Conservation (phyloP, 2,329 filamentous ascomycete genomes). For the Remersonia thermophila region DNA sequence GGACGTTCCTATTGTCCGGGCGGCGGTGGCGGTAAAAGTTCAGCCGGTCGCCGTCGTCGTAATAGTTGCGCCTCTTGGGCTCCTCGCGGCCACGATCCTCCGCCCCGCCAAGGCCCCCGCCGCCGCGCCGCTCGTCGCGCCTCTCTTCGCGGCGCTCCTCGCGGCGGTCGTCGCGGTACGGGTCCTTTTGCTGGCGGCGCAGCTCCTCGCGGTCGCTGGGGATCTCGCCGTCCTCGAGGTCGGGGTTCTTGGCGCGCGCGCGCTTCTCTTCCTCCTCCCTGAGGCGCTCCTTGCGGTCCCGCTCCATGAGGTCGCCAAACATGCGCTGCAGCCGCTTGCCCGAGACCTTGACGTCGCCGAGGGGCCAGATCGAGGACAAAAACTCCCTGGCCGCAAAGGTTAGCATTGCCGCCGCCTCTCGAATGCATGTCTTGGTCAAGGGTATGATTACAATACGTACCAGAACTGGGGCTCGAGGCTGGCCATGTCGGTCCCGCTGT, state of each 20-base stretch:
- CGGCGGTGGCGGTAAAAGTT: conserved; percentile 22
- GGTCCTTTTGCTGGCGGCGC: conserved; percentile 13
- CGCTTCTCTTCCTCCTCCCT: conserved; percentile 18
- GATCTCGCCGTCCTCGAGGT: conserved; percentile 27
- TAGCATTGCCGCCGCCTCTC: too few relatives aligned
- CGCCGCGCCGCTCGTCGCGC: conserved; percentile 17
- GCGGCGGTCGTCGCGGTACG: conserved; percentile 19
- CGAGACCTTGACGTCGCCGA: conserved; percentile 25
- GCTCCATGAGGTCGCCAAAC: conserved; percentile 24
- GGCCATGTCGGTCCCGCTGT: conserved; percentile 23
- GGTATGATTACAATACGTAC: conserved; percentile 13
- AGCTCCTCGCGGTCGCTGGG: conserved; percentile 25
- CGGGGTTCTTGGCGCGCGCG: conserved; percentile 18
- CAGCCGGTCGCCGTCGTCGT: conserved; percentile 22
- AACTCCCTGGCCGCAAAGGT: conserved; percentile 23
- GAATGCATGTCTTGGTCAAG: neutral
- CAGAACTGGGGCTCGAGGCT: conserved; percentile 27
- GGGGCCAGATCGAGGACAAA: conserved; percentile 27
- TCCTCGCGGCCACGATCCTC: conserved; percentile 11
- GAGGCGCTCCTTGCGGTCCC: conserved; percentile 22
- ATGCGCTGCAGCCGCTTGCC: conserved; percentile 25
- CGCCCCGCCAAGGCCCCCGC: conserved; percentile 13
- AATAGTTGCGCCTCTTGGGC: conserved; percentile 20
- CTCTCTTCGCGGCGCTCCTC: conserved; percentile 22
- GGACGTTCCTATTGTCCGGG: conserved; percentile 16